Evolutionary conservation across 208 protist genomes (phyloP).

Genomic region (Hexamita inflata): DNA sequence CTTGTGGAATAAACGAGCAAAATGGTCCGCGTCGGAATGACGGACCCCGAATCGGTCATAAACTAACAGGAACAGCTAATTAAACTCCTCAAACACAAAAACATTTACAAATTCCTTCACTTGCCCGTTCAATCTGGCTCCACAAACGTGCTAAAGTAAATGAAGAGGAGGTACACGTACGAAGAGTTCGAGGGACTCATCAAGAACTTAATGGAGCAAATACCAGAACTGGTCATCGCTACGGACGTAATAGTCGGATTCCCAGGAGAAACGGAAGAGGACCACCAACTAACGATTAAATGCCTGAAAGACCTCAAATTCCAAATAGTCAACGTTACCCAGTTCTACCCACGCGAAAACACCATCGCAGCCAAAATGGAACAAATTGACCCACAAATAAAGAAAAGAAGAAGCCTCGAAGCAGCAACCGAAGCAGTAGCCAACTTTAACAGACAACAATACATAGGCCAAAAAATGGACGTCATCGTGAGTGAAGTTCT

Average conservation of each 20-base stretch:
- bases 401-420: background rate
- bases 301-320: background rate
- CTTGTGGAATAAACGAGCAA: background rate
- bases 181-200: background rate
- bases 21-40: constrained; percentile 22
- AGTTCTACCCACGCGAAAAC: constrained; percentile 17
- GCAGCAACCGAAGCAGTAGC: background rate
- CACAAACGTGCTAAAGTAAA: background rate
- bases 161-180: constrained; percentile 17
- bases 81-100: background rate
- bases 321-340: constrained; percentile 29
- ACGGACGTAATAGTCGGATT: constrained; percentile 35
- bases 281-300: constrained; percentile 21
- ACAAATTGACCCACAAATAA: background rate
- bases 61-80: background rate
- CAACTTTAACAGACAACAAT: constrained; percentile 1
- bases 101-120: constrained; percentile 31
- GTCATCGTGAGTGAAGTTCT: background rate
- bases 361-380: constrained; percentile 25
- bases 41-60: constrained; percentile 29
- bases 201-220: background rate
- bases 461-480: background rate
- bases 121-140: constrained; percentile 36
- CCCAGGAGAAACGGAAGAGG: constrained; percentile 35
- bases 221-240: background rate